phyloP scores from a whole-genome alignment of 2,329 filamentous ascomycete genomes.

The Exophiala sp. region DNA sequence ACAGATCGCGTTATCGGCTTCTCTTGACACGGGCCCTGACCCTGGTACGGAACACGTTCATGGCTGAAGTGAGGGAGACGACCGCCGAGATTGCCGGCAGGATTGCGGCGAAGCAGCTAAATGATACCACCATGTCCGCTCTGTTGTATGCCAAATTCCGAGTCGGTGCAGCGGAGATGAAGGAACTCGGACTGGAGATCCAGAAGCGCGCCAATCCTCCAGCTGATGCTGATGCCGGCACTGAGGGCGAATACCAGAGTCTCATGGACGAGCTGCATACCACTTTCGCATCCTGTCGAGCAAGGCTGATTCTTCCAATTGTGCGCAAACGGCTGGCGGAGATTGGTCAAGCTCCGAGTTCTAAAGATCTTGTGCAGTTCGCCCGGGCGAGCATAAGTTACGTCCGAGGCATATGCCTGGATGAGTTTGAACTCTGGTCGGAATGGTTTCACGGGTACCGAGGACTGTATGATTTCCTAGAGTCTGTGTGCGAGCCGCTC shows the following conservation, averaged over 20 bases:
- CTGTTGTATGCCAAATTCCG: slow-evolving; percentile 66
- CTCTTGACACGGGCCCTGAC: slow-evolving; percentile 66
- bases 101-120: slow-evolving; percentile 61
- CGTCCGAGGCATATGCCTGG: slow-evolving; percentile 58
- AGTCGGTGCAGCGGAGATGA: slow-evolving; percentile 59
- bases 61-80: slow-evolving; percentile 56
- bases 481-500: slow-evolving; percentile 61
- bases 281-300: slow-evolving; percentile 55
- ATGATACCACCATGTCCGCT: slow-evolving; percentile 66
- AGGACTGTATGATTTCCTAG: slow-evolving; percentile 60
- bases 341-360: slow-evolving; percentile 53
- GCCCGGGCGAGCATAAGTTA: slow-evolving; percentile 60
- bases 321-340: slow-evolving; percentile 55
- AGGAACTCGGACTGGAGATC: slow-evolving; percentile 60
- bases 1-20: slow-evolving; percentile 78
- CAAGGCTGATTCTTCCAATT: slow-evolving; percentile 55
- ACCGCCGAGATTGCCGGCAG: slow-evolving; percentile 57
- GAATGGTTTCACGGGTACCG: slow-evolving; percentile 61
- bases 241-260: slow-evolving; percentile 60
- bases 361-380: slow-evolving; percentile 59
- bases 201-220: slow-evolving; percentile 59
- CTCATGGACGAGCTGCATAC: slow-evolving; percentile 60
- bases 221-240: slow-evolving; percentile 52
- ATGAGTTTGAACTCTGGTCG: slow-evolving; percentile 62
- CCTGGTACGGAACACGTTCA: slow-evolving; percentile 61